A percentile compares a stretch with the other conserved stretches of the same genome.
These are phyloP conservation scores for Ceratobasidium theobromae DNA, from an alignment of 1,284 basidiomycete genomes.

Conservation along the genomic window DNA sequence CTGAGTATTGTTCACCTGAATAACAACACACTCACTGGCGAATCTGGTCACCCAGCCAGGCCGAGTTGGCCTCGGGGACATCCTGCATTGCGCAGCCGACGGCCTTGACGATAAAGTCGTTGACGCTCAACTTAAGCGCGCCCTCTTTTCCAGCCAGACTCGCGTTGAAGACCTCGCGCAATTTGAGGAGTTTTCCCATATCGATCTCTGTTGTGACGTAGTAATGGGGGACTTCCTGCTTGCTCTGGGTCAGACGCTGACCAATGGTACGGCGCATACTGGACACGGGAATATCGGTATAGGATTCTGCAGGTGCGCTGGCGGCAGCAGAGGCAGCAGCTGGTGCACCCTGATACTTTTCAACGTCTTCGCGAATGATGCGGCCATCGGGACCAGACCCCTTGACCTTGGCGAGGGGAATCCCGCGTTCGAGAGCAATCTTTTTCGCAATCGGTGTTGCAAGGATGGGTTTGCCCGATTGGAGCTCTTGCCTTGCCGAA, in stretches of 20 bases:
- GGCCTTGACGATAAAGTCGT: slow-evolving; percentile 98
- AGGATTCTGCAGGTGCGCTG: slow-evolving; percentile 61
- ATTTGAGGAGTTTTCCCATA: slow-evolving; percentile 95
- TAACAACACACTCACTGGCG: slow-evolving; percentile 67
- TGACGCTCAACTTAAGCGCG: slow-evolving; percentile 89
- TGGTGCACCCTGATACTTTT: slow-evolving; percentile 72
- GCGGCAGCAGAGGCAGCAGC: slow-evolving; percentile 49
- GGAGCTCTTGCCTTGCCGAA: slow-evolving; percentile 51
- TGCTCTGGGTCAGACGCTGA: slow-evolving; percentile 86
- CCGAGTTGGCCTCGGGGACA: slow-evolving; percentile 97
- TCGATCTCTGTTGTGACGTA: slow-evolving; percentile 94
- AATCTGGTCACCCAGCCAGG: slow-evolving; percentile 96
- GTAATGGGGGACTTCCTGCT: slow-evolving; percentile 95
- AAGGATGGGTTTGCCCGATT: slow-evolving; percentile 80
- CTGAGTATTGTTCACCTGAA: neutral
- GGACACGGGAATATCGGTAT: slow-evolving; percentile 87
- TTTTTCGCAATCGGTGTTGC: slow-evolving; percentile 96
- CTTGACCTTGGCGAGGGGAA: slow-evolving; percentile 89
- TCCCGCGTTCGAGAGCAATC: slow-evolving; percentile 92
- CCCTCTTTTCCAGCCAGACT: slow-evolving; percentile 81
- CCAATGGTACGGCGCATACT: slow-evolving; percentile 97
- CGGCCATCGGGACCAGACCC: slow-evolving; percentile 93
- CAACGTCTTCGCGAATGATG: slow-evolving; percentile 92
- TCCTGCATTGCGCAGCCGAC: slow-evolving; percentile 87
- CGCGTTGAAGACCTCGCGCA: slow-evolving; percentile 96